phyloP scores from a whole-genome alignment of 2,329 filamentous ascomycete species.

The Cadophora luteo-olivacea region DNA sequence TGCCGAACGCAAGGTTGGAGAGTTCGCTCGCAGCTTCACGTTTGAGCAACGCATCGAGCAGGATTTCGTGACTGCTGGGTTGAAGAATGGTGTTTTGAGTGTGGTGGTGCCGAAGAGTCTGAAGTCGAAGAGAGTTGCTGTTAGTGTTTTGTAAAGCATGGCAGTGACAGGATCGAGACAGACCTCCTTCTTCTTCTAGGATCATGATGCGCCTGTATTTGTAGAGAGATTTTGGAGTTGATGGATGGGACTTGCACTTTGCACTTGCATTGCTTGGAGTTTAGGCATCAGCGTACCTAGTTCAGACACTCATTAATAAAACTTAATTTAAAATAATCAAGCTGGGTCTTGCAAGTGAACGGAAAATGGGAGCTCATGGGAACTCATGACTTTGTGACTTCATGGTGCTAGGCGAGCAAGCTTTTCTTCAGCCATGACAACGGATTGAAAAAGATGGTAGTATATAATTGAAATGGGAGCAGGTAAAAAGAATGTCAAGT shows the following conservation, averaged over 20 bases:
- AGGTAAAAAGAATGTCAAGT: background rate
- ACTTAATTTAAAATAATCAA: background rate
- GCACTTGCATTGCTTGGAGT: constrained; percentile 19
- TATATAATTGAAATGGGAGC: too few relatives aligned
- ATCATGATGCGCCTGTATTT: background rate
- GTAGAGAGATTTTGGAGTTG: background rate
- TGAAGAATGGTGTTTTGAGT: constrained; percentile 69
- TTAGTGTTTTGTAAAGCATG: constrained; percentile 43
- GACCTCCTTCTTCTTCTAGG: background rate
- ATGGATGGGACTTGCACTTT: constrained; percentile 7
- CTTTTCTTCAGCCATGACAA: too few relatives aligned
- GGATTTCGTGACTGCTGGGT: constrained; percentile 63
- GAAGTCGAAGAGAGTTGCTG: constrained; percentile 61
- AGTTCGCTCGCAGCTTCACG: constrained; percentile 71
- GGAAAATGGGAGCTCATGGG: too few relatives aligned
- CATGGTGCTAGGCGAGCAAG: background rate
- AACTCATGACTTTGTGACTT: background rate
- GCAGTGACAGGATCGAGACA: background rate
- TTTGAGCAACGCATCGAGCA: constrained; percentile 70
- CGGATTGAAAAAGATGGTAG: too few relatives aligned
- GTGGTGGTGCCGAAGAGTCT: constrained; percentile 70
- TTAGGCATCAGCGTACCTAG: background rate
- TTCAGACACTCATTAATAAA: constrained; percentile 11
- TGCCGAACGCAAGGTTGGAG: constrained; percentile 67
- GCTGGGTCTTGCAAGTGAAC: too few relatives aligned